Evolutionary conservation across 192 early-diverging fungal species (phyloP).

Genomic region (Linnemannia hyalina): DNA sequence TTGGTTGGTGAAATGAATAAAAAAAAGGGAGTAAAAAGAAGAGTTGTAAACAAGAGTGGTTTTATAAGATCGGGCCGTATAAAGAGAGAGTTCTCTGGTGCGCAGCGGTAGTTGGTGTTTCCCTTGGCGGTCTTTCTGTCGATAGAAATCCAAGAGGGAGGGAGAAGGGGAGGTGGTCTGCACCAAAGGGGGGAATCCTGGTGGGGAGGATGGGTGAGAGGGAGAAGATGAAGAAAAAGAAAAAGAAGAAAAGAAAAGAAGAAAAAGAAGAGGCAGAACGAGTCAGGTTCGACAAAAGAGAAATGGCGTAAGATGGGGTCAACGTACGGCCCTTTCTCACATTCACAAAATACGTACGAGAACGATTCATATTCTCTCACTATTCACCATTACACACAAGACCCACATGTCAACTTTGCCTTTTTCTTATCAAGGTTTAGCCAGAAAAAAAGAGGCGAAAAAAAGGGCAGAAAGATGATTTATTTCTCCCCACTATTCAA

Average conservation of each 20-base stretch:
- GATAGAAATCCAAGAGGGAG: constrained; percentile 25
- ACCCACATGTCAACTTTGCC: not conserved
- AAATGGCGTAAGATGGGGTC: not conserved
- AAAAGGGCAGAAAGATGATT: not conserved
- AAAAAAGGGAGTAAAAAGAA: not conserved
- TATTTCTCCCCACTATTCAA: not conserved
- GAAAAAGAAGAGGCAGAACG: not conserved
- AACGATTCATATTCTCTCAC: not conserved
- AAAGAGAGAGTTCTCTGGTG: not conserved
- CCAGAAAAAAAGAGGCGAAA: not conserved
- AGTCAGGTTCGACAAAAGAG: not conserved
- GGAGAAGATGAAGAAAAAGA: not conserved
- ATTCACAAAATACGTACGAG: not conserved
- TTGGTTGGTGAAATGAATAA: not conserved
- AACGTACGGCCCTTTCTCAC: not conserved
- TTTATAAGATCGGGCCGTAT: not conserved
- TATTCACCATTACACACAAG: not conserved
- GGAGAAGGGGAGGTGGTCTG: not conserved
- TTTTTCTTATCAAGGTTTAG: constrained; percentile 3
- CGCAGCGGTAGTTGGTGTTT: not conserved
- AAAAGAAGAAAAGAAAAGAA: not conserved
- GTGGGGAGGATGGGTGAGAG: not conserved
- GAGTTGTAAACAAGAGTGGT: not conserved
- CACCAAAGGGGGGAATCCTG: not conserved
- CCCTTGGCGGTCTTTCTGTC: constrained; percentile 10